Conservation (phyloP, 2,329 filamentous ascomycete species). For the Tympanopsis confertula region DNA sequence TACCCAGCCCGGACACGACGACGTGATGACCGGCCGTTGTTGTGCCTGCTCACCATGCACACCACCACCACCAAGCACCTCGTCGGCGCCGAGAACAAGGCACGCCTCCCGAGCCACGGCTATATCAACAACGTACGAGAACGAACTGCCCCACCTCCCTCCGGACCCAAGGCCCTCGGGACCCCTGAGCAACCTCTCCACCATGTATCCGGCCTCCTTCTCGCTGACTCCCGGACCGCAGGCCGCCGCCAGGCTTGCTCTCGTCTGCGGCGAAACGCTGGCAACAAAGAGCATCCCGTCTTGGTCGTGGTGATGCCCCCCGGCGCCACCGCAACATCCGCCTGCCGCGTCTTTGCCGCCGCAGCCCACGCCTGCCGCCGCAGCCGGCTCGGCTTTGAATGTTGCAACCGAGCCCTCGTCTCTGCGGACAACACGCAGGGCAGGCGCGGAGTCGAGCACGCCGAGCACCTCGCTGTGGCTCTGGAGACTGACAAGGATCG, state of each 20-base stretch:
- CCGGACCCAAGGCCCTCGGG: constrained; percentile 56
- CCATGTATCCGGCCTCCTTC: constrained; percentile 66
- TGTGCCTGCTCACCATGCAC: constrained; percentile 18
- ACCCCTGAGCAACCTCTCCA: constrained; percentile 67
- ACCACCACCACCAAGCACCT: constrained; percentile 35
- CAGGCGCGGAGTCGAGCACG: constrained; percentile 60
- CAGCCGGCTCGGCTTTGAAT: background rate
- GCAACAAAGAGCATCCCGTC: constrained; percentile 76
- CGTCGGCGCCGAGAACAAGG: constrained; percentile 68
- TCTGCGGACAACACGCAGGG: constrained; percentile 8
- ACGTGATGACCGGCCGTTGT: constrained; percentile 63
- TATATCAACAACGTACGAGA: constrained; percentile 84
- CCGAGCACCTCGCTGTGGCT: constrained; percentile 83
- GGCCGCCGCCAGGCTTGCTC: constrained; percentile 78
- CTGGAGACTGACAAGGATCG: constrained; percentile 88
- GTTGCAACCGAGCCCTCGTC: background rate
- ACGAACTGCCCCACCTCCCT: constrained; percentile 63
- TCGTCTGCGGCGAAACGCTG: constrained; percentile 81
- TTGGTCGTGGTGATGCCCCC: no score
- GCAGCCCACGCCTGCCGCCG: background rate
- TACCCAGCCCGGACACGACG: constrained; percentile 93
- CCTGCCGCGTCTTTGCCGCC: constrained; percentile 32
- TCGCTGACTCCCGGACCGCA: constrained; percentile 63
- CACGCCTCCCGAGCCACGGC: constrained; percentile 72
- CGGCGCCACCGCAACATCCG: constrained; percentile 17